Evolutionary conservation across 2,329 filamentous ascomycete species (phyloP), one percentile per base, ranked within the genome.

Genomic region (Curvularia sp.): DNA sequence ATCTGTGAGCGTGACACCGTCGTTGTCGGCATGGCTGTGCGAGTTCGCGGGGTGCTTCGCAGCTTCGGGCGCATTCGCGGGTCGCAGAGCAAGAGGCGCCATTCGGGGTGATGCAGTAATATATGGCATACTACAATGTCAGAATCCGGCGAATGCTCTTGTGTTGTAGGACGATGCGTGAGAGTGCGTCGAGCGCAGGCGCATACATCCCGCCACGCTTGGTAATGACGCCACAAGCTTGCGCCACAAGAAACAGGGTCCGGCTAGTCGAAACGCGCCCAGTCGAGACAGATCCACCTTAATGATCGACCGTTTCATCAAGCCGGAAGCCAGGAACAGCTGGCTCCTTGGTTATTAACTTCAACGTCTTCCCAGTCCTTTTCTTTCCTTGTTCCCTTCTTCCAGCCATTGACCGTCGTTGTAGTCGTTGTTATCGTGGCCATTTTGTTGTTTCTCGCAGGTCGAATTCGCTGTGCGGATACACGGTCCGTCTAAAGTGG

Each of bases 281-380:
- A 59, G 62, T 65, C 57, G 59, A 59, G 65, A 55, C 61, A 66
- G 60, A 64, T 61, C 65, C 64, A 67, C 59, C 50, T 49, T 58
- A 61, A 66, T 62, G 55, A 61, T 59, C 69, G 68, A 60, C 64
- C 64, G 74, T 77, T 77, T 76, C 73, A 75, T 70, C 64, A 63
- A 67, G 36, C 59, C 59, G 51, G 59, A 65, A 62, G 51, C 59
- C 63, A 63, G 63, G 67, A 71, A 69, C 68, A 73, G 61, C 68
- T 74, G 70, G 72, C 71, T 74, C 65, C 65, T 65, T 63, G 60
- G 8, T 60, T 62, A 39, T 50, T 46, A 48, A 52, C 66, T 56
- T 63, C 58, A 28, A 59, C 54, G 42, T 55, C 52, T 25, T 39
- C 52, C 43, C 51, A 38, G 41, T 53, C 55, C 45, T 55, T 54